Percentiles rank a stretch among this genome's conserved stretches.
These are phyloP conservation scores for Canna indica DNA, from an alignment of 176 grass and related monocot genomes.

Conservation along the genomic window DNA sequence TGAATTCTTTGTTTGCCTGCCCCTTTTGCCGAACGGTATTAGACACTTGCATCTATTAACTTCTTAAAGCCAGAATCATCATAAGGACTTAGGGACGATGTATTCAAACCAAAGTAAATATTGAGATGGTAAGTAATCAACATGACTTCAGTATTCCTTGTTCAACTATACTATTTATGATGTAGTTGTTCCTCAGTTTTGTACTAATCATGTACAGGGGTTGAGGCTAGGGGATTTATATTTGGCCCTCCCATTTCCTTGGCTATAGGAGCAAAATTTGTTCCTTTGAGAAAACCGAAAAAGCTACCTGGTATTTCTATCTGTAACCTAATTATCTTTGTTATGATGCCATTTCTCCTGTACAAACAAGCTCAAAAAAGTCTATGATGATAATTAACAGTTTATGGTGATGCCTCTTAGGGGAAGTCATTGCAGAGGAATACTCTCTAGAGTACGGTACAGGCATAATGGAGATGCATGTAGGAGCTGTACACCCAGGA, in stretches of 20 bases:
- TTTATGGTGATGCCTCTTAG: slow-evolving; percentile 37
- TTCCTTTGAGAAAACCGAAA: slow-evolving; percentile 89
- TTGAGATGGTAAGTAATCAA: neutral
- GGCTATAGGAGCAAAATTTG: slow-evolving; percentile 93
- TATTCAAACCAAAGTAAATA: too few species aligned
- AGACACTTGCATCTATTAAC: too few species aligned
- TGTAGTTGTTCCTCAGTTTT: neutral
- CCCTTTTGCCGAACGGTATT: too few species aligned
- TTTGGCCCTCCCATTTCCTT: slow-evolving; percentile 91
- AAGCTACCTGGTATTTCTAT: slow-evolving; percentile 69
- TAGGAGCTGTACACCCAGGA: slow-evolving; percentile 66
- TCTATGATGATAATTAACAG: neutral
- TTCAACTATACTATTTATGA: too few species aligned
- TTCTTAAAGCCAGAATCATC: too few species aligned
- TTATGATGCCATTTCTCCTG: neutral
- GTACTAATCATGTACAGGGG: slow-evolving; percentile 30
- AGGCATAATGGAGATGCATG: slow-evolving; percentile 91
- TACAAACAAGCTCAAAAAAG: neutral
- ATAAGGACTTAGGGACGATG: too few species aligned
- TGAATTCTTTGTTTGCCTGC: too few species aligned
- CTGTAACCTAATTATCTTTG: neutral
- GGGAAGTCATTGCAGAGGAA: slow-evolving; percentile 83
- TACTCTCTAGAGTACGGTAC: slow-evolving; percentile 91
- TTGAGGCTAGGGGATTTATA: slow-evolving; percentile 97
- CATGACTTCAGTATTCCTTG: too few species aligned